phyloP scores from a whole-genome alignment of 371 early-diverging fungal genomes.

The Mycotypha africana region DNA sequence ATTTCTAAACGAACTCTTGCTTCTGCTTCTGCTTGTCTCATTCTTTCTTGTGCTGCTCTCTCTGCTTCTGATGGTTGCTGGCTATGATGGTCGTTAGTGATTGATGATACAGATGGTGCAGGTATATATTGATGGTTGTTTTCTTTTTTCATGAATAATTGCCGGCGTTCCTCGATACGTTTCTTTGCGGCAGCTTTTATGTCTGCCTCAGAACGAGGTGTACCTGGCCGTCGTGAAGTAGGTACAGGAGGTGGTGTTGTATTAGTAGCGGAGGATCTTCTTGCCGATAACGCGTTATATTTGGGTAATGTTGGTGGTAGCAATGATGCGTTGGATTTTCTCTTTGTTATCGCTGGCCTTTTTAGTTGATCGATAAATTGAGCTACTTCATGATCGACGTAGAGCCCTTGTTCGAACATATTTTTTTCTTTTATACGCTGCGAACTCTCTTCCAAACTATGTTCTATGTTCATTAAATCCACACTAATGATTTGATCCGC shows the following conservation, averaged over 20 bases:
- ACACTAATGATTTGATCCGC: conserved; percentile 6
- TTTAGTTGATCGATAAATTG: conserved; percentile 30
- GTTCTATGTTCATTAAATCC: conserved; percentile 14
- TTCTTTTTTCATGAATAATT: conserved; percentile 16
- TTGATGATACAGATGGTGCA: neutral
- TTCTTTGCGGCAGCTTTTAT: conserved; percentile 42
- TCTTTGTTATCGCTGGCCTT: neutral
- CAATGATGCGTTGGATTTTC: neutral
- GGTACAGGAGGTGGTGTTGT: conserved; percentile 31
- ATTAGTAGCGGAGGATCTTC: neutral
- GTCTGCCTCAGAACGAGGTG: conserved; percentile 37
- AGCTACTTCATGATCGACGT: conserved; percentile 27
- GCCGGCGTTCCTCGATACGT: conserved; percentile 28
- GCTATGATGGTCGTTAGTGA: neutral
- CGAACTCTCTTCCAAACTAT: conserved; percentile 7
- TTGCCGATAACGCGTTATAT: neutral
- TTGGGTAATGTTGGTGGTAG: conserved; percentile 6
- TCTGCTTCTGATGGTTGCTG: conserved; percentile 15
- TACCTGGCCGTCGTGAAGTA: conserved; percentile 31
- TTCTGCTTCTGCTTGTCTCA: conserved; percentile 32
- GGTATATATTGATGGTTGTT: neutral
- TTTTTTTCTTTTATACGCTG: conserved; percentile 21
- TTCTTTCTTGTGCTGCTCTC: conserved; percentile 34
- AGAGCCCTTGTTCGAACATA: conserved; percentile 45
- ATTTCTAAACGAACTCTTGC: conserved; percentile 25